Evolutionary conservation across 2,329 filamentous ascomycete species (phyloP).

Genomic region (Phaeophleospora eucalypticola): DNA sequence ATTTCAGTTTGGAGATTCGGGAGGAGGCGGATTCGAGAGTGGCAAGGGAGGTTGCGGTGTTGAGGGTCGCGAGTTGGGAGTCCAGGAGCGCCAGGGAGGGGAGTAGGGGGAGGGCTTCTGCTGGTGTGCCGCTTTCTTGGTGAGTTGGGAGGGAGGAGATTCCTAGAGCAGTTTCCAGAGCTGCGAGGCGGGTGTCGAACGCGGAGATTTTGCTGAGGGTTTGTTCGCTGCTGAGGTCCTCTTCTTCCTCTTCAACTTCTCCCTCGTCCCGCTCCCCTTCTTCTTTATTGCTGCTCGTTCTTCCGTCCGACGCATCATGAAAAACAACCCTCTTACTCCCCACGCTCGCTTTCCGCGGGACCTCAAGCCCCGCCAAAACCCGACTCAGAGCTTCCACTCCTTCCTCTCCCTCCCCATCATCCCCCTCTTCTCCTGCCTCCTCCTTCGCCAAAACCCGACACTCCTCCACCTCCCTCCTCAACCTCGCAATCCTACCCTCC

Average conservation of each 20-base stretch:
- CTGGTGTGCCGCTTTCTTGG: slow-evolving; percentile 52
- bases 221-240: slow-evolving; percentile 41
- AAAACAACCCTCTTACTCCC: slow-evolving; percentile 9
- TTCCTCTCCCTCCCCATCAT: slow-evolving; percentile 45
- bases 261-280: neutral
- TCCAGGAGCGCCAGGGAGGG: slow-evolving; percentile 78
- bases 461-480: slow-evolving; percentile 76
- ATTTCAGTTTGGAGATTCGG: slow-evolving; percentile 30
- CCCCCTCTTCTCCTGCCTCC: slow-evolving; percentile 45
- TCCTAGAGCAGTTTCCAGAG: slow-evolving; percentile 77
- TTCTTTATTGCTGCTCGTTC: slow-evolving; percentile 6
- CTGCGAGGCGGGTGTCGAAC: slow-evolving; percentile 75
- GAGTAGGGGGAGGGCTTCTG: slow-evolving; percentile 59
- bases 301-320: slow-evolving; percentile 20
- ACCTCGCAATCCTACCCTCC: slow-evolving; percentile 71
- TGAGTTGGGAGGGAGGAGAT: slow-evolving; percentile 62
- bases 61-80: slow-evolving; percentile 70
- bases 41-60: slow-evolving; percentile 63
- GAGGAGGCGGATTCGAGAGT: slow-evolving; percentile 58
- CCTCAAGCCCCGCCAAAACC: slow-evolving; percentile 62
- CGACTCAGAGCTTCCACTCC: slow-evolving; percentile 61
- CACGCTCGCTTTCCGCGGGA: slow-evolving; percentile 20
- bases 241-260: slow-evolving; percentile 1
- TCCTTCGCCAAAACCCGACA: slow-evolving; percentile 38
- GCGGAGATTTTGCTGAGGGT: slow-evolving; percentile 76